Evolutionary conservation across 75 land plant genomes (phyloP).

Genomic region (Pinus taeda): DNA sequence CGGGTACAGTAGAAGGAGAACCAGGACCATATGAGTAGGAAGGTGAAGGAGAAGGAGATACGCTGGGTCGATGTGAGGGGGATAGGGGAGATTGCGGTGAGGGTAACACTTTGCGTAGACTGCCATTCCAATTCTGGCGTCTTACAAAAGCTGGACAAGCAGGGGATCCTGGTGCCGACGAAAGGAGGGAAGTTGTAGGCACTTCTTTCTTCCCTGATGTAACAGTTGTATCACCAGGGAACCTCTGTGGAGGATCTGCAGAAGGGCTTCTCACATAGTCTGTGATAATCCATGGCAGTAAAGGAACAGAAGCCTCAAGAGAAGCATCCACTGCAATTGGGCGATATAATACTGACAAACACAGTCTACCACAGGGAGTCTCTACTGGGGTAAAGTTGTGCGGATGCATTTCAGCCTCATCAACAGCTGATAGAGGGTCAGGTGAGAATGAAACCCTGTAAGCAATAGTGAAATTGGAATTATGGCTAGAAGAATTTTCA

Average conservation of each 20-base stretch:
- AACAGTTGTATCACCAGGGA: conserved; percentile 27
- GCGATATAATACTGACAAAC: conserved; percentile 54
- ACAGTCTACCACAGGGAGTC: conserved; percentile 60
- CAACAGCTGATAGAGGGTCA: conserved; percentile 43
- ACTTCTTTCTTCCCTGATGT: conserved; percentile 31
- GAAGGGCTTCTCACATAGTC: conserved; percentile 92
- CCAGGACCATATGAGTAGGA: conserved; percentile 23
- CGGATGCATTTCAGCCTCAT: conserved; percentile 49
- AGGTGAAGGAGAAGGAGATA: conserved; percentile 35
- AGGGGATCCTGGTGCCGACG: conserved; percentile 37
- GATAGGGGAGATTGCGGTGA: conserved; percentile 12
- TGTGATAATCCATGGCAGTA: conserved; percentile 60
- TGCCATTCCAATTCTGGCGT: conserved; percentile 75
- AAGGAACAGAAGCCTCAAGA: conserved; percentile 49
- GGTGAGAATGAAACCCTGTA: conserved; percentile 52
- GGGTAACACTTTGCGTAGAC: conserved; percentile 27
- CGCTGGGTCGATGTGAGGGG: conserved; percentile 12
- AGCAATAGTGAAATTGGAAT: conserved; percentile 39
- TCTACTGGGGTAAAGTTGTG: conserved; percentile 67
- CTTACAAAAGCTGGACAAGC: conserved; percentile 37
- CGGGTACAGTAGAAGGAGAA: conserved; percentile 10
- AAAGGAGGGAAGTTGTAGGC: conserved; percentile 30
- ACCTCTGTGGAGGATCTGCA: conserved; percentile 66
- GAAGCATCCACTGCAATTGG: conserved; percentile 42
- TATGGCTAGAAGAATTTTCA: conserved; percentile 48